phyloP scores from a whole-genome alignment of 2,329 filamentous ascomycete genomes.

The Ophiostoma sp. region DNA sequence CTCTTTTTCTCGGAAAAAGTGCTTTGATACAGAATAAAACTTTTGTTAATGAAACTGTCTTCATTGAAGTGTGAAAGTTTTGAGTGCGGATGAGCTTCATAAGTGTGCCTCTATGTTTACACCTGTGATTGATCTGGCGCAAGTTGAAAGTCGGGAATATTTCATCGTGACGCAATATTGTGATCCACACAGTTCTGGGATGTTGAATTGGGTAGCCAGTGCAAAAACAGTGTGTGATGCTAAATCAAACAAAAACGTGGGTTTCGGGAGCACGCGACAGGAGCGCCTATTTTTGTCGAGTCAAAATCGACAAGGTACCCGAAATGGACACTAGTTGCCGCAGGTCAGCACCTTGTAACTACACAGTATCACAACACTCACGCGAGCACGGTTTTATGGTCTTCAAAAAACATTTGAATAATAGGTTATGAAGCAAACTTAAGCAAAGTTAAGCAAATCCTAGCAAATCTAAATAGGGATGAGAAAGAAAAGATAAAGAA shows the following conservation, averaged over 20 bases:
- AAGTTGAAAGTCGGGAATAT: background rate
- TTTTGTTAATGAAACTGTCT: background rate
- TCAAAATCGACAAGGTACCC: background rate
- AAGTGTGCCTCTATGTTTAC: background rate
- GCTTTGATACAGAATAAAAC: background rate
- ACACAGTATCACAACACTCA: background rate
- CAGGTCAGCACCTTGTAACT: background rate
- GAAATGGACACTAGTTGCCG: background rate
- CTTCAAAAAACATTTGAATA: background rate
- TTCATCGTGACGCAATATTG: background rate
- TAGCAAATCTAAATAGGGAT: background rate
- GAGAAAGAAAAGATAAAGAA: background rate
- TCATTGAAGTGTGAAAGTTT: background rate
- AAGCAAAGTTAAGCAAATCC: background rate
- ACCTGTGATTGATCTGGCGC: background rate
- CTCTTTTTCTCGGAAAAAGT: background rate
- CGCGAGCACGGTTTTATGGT: background rate
- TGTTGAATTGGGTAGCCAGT: background rate
- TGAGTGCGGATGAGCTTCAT: background rate
- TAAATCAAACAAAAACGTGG: background rate
- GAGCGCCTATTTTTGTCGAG: background rate
- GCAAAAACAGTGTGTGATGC: background rate
- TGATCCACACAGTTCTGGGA: background rate
- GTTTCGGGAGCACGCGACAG: background rate
- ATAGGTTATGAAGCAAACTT: background rate